Base-by-base conservation (phyloP, 73 alveolate genomes). In the Halteria grandinella region DNA sequence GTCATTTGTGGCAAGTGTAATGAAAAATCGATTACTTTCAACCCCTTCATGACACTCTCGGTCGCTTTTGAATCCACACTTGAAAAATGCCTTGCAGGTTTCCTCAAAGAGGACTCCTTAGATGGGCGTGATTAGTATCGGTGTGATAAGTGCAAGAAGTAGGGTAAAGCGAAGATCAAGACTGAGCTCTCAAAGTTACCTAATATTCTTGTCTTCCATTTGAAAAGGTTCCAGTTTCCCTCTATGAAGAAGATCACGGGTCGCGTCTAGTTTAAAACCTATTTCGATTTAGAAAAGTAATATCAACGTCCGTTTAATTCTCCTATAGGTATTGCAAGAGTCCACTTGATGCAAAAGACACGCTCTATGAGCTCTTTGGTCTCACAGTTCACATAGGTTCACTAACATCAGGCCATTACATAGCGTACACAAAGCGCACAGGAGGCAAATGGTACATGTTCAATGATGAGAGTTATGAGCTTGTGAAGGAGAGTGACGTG, bases 221-320 rank as follows among this genome's bases (percentile, higher is more conserved):
- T 77, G 49, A 77, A 77, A 63, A 24, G 88, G 29, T 77, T 77
- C 44, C 52, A 71, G 15, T 77, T 77, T 34, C 88, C 88, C 3
- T 60, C 81, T 14, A 48, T 77, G 74, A 59, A 62, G 45, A 77
- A 77, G 49, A 59, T 77, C 54, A 77, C 45, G 20, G 76, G 88
- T 3, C 43, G 28, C 37, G 50, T 63, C 31, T 27, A 62, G 37
- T 77, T 45, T 33, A 39, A 41, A 14, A 14, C 7, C 1, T 47
- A 54, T 1, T 20, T 77, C 0, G 88, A 77, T 33, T 62, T 77
- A 81, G n/a, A 25, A 27, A 62, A 59, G 83, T 70, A 70, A 49
- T 5, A 33, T 3, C 24, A 21, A 8, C 20, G 21, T 29, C 10
- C 25, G 17, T 18, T 7, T 48, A 48, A 7, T 5, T 8, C 6